Base-by-base conservation (phyloP, 495 filamentous ascomycete species). In the Penicillium manginii region DNA sequence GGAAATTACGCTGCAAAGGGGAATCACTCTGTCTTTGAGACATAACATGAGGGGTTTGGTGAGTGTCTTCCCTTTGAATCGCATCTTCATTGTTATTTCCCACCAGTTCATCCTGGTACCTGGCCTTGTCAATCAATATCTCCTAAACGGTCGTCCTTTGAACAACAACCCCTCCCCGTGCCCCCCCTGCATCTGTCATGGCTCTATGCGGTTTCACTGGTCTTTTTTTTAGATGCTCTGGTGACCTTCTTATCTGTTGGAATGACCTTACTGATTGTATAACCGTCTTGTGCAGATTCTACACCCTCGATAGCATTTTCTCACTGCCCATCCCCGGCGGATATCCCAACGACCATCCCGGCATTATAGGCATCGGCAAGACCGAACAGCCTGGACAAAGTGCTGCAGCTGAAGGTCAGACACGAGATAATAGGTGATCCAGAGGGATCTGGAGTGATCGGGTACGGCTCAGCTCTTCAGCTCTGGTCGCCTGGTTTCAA, bases 161-260 rank as follows among this genome's bases (percentile, higher is more conserved):
- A 52, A 51, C 50, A 37, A 37, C n/a, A 15, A 15, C n/a, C 33
- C 11, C 33, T 42, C 10, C 21, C 33, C 54, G 47, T 42, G 47
- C 39, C 39, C 47, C 54, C 61, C 63, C 61, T 70, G 64, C 67
- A 60, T 67, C 63, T 60, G 59, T 59, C 63, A 64, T 59, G 55
- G 45, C 33, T 49, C 39, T 40, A 62, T 58, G 55, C 39, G 61
- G 64, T 62, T 62, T 64, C 58, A 63, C 64, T 55, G 45, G 54
- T 64, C 56, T 67, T 69, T 64, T 33, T 67, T 67, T 65, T 62
- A 54, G 61, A 60, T 50, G 18, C 45, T 18, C 22, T 35, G 42
- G 29, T 54, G 31, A 2, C 26, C 15, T 22, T 15, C 23, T 55
- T 9, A 52, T 26, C 31, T 37, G 42, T 18, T 29, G 50, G 55